Evolutionary conservation across 2,329 filamentous ascomycete genomes (phyloP), one percentile per base, ranked within the genome.

Genomic region (Fusarium tanahbumbuense): DNA sequence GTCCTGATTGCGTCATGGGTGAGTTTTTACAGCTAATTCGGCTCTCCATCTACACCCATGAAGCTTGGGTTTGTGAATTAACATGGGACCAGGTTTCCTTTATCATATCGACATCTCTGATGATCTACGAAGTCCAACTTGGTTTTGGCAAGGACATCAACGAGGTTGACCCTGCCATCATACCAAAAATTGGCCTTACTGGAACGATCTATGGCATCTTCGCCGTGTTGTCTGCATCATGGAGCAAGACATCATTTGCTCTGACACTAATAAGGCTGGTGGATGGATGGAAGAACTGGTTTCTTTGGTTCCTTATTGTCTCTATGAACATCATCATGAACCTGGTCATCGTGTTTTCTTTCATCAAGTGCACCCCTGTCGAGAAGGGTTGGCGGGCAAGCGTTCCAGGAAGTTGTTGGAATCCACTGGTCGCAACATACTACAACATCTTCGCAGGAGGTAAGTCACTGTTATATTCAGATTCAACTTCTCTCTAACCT

Each of bases 211-310:
- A 20, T 10, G 60, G 60, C 1, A 6, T 62, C 1, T 62, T 62
- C 5, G 18, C 15, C 12, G 25, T 40, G 13, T 15, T 62, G 1
- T 40, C 30, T 1, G 46, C 18, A 25, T 0, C 60, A 28, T 62
- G 60, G 60, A 61, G 60, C 18, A 62, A 62, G 7, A 61, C 46
- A 0, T 62, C 60, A 23, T 62, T 62, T 27, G 56, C 60, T 0
- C 7, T 62, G 5, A 62, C 60, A 0, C 10, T 62, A 0, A 7
- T 54, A 10, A 22, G 56, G 8, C 1, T 62, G 0, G 56, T 61
- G 4, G 40, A 54, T 9, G 60, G 56, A 3, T 61, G 46, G 56
- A 61, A 16, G 46, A 54, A 30, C 2, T 61, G 41, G 45, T 41
- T 62, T 15, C 22, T 62, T 0, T 61, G 60, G 60, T 47, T 54